Evolutionary conservation across 805 yeast species (phyloP), one percentile per base, ranked within the genome.

Genomic region (Candida nonsorbophila): DNA sequence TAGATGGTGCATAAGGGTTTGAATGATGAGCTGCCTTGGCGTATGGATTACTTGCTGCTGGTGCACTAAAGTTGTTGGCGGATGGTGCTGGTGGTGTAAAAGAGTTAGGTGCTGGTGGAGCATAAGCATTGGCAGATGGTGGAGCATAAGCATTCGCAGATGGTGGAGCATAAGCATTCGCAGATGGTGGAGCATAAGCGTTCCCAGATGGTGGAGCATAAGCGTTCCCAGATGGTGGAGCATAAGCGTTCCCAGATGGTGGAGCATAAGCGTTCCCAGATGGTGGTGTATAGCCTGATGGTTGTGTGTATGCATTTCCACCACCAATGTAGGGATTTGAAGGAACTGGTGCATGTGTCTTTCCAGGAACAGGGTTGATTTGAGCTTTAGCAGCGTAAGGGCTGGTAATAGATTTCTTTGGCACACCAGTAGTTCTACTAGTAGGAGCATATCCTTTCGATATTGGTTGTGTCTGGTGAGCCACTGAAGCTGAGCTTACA

Each of bases 241-340:
- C n/a, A n/a, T n/a, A n/a, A n/a, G n/a, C n/a, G n/a, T n/a, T n/a
- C n/a, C n/a, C n/a, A n/a, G n/a, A n/a, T n/a, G n/a, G n/a, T n/a
- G n/a, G n/a, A n/a, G n/a, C n/a, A n/a, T n/a, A n/a, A n/a, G n/a
- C n/a, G n/a, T n/a, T n/a, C n/a, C n/a, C n/a, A n/a, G n/a, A n/a
- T n/a, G n/a, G n/a, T n/a, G n/a, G n/a, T n/a, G n/a, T n/a, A n/a
- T n/a, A n/a, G n/a, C n/a, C n/a, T n/a, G n/a, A n/a, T n/a, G n/a
- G n/a, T n/a, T n/a, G n/a, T n/a, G n/a, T n/a, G n/a, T n/a, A n/a
- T n/a, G n/a, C n/a, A n/a, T n/a, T n/a, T n/a, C n/a, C n/a, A n/a
- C n/a, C n/a, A n/a, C n/a, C n/a, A n/a, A n/a, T 52, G 34, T 56
- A 54, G 23, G 67, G 60, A 28, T 55, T 49, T 7, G 48, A 28